These are phyloP conservation scores for Acidiella bohemica DNA, from an alignment of 495 filamentous ascomycete genomes.

Conservation along the genomic window DNA sequence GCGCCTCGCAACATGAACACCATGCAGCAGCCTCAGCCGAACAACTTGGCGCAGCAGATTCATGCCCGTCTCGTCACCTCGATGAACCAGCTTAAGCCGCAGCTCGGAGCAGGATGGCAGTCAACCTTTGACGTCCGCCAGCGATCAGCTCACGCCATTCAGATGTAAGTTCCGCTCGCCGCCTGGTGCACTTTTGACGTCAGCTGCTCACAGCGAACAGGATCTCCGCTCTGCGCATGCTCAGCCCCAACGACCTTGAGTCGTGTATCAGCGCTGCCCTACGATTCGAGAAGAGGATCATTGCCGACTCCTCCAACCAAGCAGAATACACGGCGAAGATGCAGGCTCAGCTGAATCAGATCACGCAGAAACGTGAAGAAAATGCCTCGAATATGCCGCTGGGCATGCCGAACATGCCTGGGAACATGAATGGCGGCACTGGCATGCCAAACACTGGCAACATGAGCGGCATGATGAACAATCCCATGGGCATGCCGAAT, in stretches of 20 bases:
- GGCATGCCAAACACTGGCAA: conserved; percentile 5
- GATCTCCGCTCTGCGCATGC: conserved; percentile 2
- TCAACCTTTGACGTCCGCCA: conserved; percentile 6
- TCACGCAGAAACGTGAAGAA: conserved; percentile 1
- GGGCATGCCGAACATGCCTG: conserved; percentile 1
- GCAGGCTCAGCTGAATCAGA: conserved; percentile 5
- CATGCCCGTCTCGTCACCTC: conserved; percentile 4
- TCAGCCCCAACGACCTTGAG: neutral
- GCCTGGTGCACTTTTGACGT: neutral
- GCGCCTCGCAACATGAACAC: conserved; percentile 7
- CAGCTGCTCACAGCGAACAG: neutral
- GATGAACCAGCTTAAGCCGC: neutral
- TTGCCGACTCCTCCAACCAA: conserved; percentile 1
- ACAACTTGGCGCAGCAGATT: conserved; percentile 7
- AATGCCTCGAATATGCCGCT: neutral
- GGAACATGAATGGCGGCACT: neutral
- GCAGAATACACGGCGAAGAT: conserved; percentile 8
- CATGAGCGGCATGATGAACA: conserved; percentile 8
- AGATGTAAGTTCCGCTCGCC: conserved; percentile 1
- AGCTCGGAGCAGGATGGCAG: conserved; percentile 8
- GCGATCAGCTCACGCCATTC: conserved; percentile 4
- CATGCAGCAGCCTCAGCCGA: conserved; percentile 13
- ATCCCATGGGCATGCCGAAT: conserved; percentile 6
- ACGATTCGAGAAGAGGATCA: conserved; percentile 7
- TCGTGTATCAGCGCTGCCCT: conserved; percentile 3